Evolutionary conservation across 148 eudicot species (phyloP), one percentile per base, ranked within the genome.

Genomic region (Linanthus parryae): DNA sequence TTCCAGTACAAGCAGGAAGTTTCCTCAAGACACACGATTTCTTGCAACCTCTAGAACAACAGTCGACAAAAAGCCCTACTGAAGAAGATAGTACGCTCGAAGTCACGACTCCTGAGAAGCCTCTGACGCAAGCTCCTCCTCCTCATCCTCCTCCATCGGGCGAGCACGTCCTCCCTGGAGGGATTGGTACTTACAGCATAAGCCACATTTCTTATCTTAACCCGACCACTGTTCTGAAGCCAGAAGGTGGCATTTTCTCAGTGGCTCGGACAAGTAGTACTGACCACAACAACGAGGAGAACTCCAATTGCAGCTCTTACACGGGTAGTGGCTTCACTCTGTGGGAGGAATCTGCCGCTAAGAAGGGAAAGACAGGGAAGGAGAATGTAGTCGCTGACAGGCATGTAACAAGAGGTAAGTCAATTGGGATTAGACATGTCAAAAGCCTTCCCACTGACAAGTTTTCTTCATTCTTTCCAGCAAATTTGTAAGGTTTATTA

Each of bases 341-440:
- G 61, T 92, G 95, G 95, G 94, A 87, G 56, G 98, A 92, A 60
- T 75, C 94, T 58, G 68, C 64, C 1, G 56, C 59, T 19, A 80
- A 62, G 54, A 86, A 81, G 78, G 98, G 94, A 66, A 75, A 86
- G 80, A 66, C 82, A 61, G 78, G 94, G 82, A 81, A 79, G 89
- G 98, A 86, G 68, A 91, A 86, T 75, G 34, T 56, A 21, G 25
- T 42, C 12, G 77, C 63, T 13, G 78, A 74, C 17, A 72, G 56
- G 58, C 73, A 62, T 40, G 58, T 55, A 23, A 38, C 64, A n/a
- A 66, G 75, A 83, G 95, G 97, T 91, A 74, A 67, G 58, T 6
- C n/a, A n/a, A n/a, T n/a, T n/a, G n/a, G n/a, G n/a, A n/a, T n/a
- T n/a, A n/a, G n/a, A n/a, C n/a, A n/a, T n/a, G n/a, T n/a, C n/a